These are phyloP conservation scores for Juglanconis oblonga DNA, from an alignment of 2,329 filamentous ascomycete species.

Conservation along the genomic window DNA sequence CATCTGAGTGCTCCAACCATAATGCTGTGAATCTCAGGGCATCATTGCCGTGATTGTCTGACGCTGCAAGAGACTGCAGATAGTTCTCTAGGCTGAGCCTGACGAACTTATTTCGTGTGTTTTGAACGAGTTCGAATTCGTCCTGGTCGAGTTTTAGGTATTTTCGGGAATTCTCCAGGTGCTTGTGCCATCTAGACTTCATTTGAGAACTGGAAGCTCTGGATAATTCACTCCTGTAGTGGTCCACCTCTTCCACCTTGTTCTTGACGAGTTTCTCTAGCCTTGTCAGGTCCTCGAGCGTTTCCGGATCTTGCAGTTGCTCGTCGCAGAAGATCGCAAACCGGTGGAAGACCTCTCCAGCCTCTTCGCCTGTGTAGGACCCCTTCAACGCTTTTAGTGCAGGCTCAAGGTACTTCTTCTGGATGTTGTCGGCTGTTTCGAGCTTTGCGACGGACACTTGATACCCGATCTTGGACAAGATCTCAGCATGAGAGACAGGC, in stretches of 20 bases:
- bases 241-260: slow-evolving; percentile 73
- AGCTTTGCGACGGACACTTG: slow-evolving; percentile 86
- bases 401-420: slow-evolving; percentile 79
- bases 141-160: slow-evolving; percentile 90
- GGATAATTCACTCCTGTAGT: slow-evolving; percentile 7
- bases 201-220: slow-evolving; percentile 48
- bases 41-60: slow-evolving; percentile 85
- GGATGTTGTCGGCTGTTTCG: slow-evolving; percentile 87
- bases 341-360: slow-evolving; percentile 87
- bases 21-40: slow-evolving; percentile 88
- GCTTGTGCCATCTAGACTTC: slow-evolving; percentile 58
- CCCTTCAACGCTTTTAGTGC: slow-evolving; percentile 79
- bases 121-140: slow-evolving; percentile 76
- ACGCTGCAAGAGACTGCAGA: slow-evolving; percentile 76
- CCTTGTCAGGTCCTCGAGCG: slow-evolving; percentile 78
- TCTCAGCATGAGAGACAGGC: slow-evolving; percentile 68
- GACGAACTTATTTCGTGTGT: slow-evolving; percentile 79
- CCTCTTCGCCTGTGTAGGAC: slow-evolving; percentile 64
- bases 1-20: slow-evolving; percentile 86
- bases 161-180: slow-evolving; percentile 70
- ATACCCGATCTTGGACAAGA: slow-evolving; percentile 84
- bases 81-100: slow-evolving; percentile 91
- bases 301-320: slow-evolving; percentile 83
- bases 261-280: slow-evolving; percentile 75
- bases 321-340: slow-evolving; percentile 95